phyloP scores from a whole-genome alignment of 2,329 filamentous ascomycete genomes.

The Stagonosporopsis chrysanthemi region DNA sequence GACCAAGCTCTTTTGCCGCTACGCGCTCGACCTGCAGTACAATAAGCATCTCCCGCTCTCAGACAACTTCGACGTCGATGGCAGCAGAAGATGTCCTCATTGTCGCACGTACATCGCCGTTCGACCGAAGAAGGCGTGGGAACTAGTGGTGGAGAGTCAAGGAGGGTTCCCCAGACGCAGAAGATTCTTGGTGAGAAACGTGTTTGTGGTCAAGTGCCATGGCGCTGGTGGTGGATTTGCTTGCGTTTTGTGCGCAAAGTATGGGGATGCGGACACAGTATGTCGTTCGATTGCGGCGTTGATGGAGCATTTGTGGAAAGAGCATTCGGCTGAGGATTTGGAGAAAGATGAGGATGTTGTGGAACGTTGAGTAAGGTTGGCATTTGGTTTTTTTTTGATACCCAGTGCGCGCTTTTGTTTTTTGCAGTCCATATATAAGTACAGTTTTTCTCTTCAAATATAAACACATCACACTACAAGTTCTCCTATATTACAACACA shows the following conservation, averaged over 20 bases:
- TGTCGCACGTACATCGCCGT: slow-evolving; percentile 34
- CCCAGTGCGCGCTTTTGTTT: background rate
- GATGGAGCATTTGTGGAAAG: slow-evolving; percentile 46
- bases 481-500: no score
- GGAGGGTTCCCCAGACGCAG: slow-evolving; percentile 15
- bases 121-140: slow-evolving; percentile 40
- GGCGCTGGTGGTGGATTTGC: slow-evolving; percentile 39
- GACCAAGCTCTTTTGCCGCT: slow-evolving; percentile 40
- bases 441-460: no score
- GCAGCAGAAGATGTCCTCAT: slow-evolving; percentile 39
- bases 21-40: slow-evolving; percentile 42
- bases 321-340: slow-evolving; percentile 39
- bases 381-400: background rate
- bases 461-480: no score
- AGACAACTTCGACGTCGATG: slow-evolving; percentile 32
- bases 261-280: slow-evolving; percentile 37
- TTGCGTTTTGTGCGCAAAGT: slow-evolving; percentile 40
- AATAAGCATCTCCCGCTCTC: slow-evolving; percentile 30
- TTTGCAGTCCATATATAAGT: no score
- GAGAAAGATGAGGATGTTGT: slow-evolving; percentile 39
- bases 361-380: slow-evolving; percentile 10
- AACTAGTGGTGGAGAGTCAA: slow-evolving; percentile 30
- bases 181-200: slow-evolving; percentile 36
- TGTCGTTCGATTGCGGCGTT: slow-evolving; percentile 33
- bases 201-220: slow-evolving; percentile 46